Evolutionary conservation across 345 rosid species (phyloP), one percentile per base, ranked within the genome.

Genomic region (Citrus medica): DNA sequence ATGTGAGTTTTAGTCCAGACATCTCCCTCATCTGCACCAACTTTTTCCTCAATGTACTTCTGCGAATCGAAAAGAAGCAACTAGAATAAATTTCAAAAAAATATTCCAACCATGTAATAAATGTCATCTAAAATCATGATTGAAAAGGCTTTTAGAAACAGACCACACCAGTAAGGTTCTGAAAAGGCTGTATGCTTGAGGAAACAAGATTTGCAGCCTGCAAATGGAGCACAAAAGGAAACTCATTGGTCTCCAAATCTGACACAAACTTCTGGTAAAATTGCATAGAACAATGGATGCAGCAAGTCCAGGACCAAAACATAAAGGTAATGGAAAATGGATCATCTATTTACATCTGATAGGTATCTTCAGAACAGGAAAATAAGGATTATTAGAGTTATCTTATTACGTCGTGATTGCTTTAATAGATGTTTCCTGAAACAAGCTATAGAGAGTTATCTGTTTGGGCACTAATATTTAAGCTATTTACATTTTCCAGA

Each of bases 101-200:
- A 53, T 22, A 51, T 55, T 5, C 65, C 51, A 61, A 40, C n/a
- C 24, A 24, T 12, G 25, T 19, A 67, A 53, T 30, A 74, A 27
- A 37, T 40, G 14, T 53, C 35, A 14, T 6, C 8, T 19, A 28
- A 13, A 19, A 37, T 59, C 35, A 32, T 32, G 53, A 77, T 28
- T 32, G 17, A 76, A 77, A 69, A 14, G 28, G 30, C 42, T 38
- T 25, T 14, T 25, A 71, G 78, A 71, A 33, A 82, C 90, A 80
- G 25, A 92, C 98, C 78, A 89, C 78, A 62, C 84, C 89, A 76
- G 80, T 83, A 35, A 88, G 14, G 85, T 95, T 93, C 78, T 92
- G 92, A 77, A 86, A 87, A 76, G 98, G 94, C 71, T 94, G 97
- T 76, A 94, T 94, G 81, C 90, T 90, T 9, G 95, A 89, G 72